These are phyloP conservation scores for Raddia distichophylla DNA, from an alignment of 176 grass and related monocot species.

Conservation along the genomic window DNA sequence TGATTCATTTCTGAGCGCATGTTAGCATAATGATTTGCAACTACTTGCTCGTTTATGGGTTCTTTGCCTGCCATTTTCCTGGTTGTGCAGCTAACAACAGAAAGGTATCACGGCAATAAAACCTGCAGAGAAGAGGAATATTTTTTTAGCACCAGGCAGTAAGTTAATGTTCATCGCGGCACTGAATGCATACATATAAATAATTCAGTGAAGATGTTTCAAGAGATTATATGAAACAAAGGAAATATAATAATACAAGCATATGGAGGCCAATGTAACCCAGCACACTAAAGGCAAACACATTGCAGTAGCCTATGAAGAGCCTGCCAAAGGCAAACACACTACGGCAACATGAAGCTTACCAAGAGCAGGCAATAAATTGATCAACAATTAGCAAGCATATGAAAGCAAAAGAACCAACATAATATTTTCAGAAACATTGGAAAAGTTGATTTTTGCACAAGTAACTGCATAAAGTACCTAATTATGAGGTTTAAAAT, in stretches of 20 bases:
- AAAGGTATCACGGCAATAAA: neutral
- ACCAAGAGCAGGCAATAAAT: neutral
- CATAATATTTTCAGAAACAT: neutral
- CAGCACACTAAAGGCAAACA: neutral
- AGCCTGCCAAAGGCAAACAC: neutral
- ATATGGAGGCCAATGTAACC: neutral
- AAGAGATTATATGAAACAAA: neutral
- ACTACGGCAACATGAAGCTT: neutral
- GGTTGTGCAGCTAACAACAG: neutral
- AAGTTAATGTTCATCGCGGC: neutral
- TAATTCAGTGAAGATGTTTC: neutral
- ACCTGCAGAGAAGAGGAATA: slow-evolving; percentile 9
- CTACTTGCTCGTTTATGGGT: slow-evolving; percentile 66
- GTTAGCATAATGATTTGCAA: slow-evolving; percentile 64
- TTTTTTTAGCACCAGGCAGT: neutral
- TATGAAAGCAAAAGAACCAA: neutral
- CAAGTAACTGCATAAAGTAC: neutral
- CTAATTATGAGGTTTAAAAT: slow-evolving; percentile 6
- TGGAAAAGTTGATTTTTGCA: neutral
- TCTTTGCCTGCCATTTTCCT: slow-evolving; percentile 72
- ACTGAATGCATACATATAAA: neutral
- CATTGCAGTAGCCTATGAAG: neutral
- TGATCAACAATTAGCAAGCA: neutral
- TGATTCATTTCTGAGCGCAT: slow-evolving; percentile 89
- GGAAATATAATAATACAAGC: neutral